These are phyloP conservation scores for Solanum bulbocastanum DNA, from an alignment of 257 asterid species.

Conservation along the genomic window DNA sequence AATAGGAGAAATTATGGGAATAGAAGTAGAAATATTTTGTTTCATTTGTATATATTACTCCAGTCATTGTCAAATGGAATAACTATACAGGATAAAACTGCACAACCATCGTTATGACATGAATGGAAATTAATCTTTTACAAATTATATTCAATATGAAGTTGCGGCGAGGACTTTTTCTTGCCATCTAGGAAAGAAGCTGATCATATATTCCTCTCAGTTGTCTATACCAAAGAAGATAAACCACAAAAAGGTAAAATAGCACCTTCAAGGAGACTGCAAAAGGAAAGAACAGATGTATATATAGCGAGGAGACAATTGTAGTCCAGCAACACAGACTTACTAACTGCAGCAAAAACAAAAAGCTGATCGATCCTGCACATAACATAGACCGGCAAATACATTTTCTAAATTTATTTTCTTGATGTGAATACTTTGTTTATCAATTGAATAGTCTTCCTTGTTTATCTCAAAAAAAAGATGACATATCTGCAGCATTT, in stretches of 20 bases:
- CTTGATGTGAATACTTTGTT: not conserved
- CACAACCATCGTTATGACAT: not conserved
- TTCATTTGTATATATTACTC: not conserved
- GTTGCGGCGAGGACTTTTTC: not conserved
- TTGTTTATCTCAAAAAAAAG: not conserved
- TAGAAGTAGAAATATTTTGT: not conserved
- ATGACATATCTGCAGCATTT: not conserved
- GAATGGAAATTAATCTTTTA: not conserved
- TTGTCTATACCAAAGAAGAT: not conserved
- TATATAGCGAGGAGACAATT: not conserved
- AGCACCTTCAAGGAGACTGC: not conserved
- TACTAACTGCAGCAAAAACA: not conserved
- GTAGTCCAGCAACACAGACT: not conserved
- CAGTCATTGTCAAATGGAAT: not conserved
- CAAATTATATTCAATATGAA: not conserved
- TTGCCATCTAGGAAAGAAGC: not conserved
- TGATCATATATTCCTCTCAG: not conserved
- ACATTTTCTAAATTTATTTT: not conserved
- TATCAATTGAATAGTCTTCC: not conserved
- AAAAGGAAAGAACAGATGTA: not conserved
- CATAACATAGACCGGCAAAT: not conserved
- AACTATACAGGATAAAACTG: not conserved
- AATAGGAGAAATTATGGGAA: not conserved
- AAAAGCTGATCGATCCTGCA: not conserved
- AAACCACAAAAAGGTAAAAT: not conserved